phyloP scores from a whole-genome alignment of 768 basidiomycete species.

The Pisolithus tinctorius region DNA sequence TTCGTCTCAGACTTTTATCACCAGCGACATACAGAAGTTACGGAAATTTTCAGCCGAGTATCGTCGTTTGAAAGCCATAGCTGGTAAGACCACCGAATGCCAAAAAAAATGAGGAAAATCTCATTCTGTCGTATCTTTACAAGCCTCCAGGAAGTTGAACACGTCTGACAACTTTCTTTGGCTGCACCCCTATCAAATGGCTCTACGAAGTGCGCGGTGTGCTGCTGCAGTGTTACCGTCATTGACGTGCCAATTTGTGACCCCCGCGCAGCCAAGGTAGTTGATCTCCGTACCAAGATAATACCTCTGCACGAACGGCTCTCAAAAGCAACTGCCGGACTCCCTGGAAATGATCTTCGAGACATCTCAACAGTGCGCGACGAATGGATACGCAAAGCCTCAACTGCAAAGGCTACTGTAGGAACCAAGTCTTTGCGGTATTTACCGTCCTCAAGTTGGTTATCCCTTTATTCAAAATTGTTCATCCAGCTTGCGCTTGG shows the following conservation, averaged over 20 bases:
- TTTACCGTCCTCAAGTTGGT: not conserved
- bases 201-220: not conserved
- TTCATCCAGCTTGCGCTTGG: conserved; percentile 50
- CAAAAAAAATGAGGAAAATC: not conserved
- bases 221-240: not conserved
- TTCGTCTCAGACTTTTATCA: conserved; percentile 37
- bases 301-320: conserved; percentile 48
- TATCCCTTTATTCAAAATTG: not conserved
- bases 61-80: conserved; percentile 46
- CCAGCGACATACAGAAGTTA: conserved; percentile 42
- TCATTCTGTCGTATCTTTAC: not conserved
- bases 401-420: conserved; percentile 26
- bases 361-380: conserved; percentile 58
- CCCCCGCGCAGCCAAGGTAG: not conserved
- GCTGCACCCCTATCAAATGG: conserved; percentile 10
- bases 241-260: not conserved
- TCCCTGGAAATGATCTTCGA: conserved; percentile 49
- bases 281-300: conserved; percentile 47
- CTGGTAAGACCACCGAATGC: conserved; percentile 31
- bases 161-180: conserved; percentile 13
- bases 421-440: conserved; percentile 21
- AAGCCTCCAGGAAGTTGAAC: conserved; percentile 7
- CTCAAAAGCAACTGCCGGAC: conserved; percentile 56
- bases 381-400: conserved; percentile 51
- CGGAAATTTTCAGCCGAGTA: conserved; percentile 46